Base-by-base conservation (phyloP, 2,329 filamentous ascomycete genomes). In the Hymenoscyphus linearis region DNA sequence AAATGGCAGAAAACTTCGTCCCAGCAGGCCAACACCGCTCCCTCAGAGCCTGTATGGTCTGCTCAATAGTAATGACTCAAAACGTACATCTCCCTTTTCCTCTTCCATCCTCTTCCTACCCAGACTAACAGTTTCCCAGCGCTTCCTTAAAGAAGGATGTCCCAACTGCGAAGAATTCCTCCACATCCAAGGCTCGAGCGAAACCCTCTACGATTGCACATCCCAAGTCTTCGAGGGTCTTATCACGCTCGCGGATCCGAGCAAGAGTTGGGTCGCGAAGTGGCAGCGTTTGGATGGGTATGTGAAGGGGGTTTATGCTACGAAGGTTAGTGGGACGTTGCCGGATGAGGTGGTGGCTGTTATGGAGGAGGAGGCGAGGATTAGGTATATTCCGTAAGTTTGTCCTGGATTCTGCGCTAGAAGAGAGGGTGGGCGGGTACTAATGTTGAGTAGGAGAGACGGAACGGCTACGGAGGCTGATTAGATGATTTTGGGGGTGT, bases 41-140 rank as follows among this genome's bases (percentile, higher is more conserved):
- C 74, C 84, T 96, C 68, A 93, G 95, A 77, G 95, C 95, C 72
- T 99, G 95, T 82, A 97, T 99, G 92, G 91, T 98, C 69, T 99
- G 95, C 85, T 93, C 91, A 59, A 89, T 98, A 73, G 91, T 98
- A 67, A 91, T 93, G 81, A 88, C 90, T 64, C 86, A 88, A 72
- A 82, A 82, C 67, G 89, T 92, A 79, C 68, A 83, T 74, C 55
- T 52, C 36, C 44, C 25, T 63, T 44, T 53, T 31, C 22, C 44
- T 57, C 68, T n/a, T n/a, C 64, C 44, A 60, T 34, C 35, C 44
- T 27, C 37, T 27, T 9, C 59, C 6, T 35, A 26, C 37, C 60
- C 62, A 59, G n/a, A 31, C 54, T 26, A 55, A 63, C 53, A 9
- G 18, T 35, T 27, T 40, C 54, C 35, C 73, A 93, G 89, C 88